Conservation (phyloP, 2,329 filamentous ascomycete genomes). For the Zymoseptoria tritici region DNA sequence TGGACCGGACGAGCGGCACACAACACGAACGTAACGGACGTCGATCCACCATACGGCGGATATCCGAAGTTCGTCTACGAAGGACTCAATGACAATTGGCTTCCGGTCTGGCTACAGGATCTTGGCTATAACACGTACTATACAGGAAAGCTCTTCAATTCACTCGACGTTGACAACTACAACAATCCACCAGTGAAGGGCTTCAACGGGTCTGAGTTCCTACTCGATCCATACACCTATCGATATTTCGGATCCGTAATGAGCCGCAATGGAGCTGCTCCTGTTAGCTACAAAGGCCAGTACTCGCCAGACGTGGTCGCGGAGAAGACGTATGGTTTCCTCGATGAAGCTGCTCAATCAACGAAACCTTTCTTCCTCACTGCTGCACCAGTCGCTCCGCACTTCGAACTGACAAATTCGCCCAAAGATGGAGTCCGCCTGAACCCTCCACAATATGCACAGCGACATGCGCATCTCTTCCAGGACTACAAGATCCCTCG, state of each 20-base stretch:
- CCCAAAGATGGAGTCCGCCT: constrained; percentile 2
- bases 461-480: constrained; percentile 56
- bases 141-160: constrained; percentile 62
- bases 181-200: constrained; percentile 50
- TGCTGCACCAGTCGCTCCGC: constrained; percentile 27
- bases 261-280: constrained; percentile 37
- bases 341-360: constrained; percentile 34
- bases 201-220: constrained; percentile 47
- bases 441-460: constrained; percentile 15
- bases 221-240: constrained; percentile 59
- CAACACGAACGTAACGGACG: constrained; percentile 61
- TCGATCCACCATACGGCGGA: constrained; percentile 49
- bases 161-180: constrained; percentile 53
- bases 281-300: constrained; percentile 47
- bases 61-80: constrained; percentile 59
- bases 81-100: constrained; percentile 59
- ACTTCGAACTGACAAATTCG: constrained; percentile 2
- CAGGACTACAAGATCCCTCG: constrained; percentile 53
- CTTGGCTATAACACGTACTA: constrained; percentile 65
- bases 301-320: constrained; percentile 56
- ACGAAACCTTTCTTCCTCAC: constrained; percentile 26
- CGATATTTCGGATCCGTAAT: constrained; percentile 52
- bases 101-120: constrained; percentile 61
- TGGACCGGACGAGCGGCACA: constrained; percentile 60
- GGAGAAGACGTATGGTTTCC: constrained; percentile 51